Conservation (phyloP, 2,329 filamentous ascomycete species). For the Metarhizium sp. region DNA sequence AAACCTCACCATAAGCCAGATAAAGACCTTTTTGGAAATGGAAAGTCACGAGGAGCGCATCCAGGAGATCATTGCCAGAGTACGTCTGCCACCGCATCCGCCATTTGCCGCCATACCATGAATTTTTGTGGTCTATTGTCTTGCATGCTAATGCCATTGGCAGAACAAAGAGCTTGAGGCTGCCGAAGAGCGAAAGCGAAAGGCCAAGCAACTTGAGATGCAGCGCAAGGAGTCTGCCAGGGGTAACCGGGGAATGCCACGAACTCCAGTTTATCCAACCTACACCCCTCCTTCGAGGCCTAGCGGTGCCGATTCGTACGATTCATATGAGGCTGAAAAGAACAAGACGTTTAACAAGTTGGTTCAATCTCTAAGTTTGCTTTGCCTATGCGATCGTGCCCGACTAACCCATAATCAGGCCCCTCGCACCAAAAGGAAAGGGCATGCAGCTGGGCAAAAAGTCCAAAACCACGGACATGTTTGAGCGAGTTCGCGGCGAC, state of each 20-base stretch:
- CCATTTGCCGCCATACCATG: slow-evolving; percentile 2
- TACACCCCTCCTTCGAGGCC: slow-evolving; percentile 75
- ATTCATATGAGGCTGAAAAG: slow-evolving; percentile 94
- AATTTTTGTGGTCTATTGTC: background rate
- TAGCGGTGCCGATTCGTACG: slow-evolving; percentile 71
- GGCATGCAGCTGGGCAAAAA: slow-evolving; percentile 99
- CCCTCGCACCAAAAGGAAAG: slow-evolving; percentile 73
- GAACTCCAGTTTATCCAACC: slow-evolving; percentile 76
- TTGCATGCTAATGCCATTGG: slow-evolving; percentile 15
- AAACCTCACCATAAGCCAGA: slow-evolving; percentile 92
- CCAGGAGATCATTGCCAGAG: slow-evolving; percentile 91
- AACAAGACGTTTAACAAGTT: slow-evolving; percentile 83
- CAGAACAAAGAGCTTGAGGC: slow-evolving; percentile 98
- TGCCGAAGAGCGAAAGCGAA: slow-evolving; percentile 94
- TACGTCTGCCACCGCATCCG: slow-evolving; percentile 29
- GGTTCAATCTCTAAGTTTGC: slow-evolving; percentile 16
- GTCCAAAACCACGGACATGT: slow-evolving; percentile 95
- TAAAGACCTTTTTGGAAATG: slow-evolving; percentile 99
- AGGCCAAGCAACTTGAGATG: slow-evolving; percentile 97
- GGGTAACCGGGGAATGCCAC: slow-evolving; percentile 57
- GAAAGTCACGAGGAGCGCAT: slow-evolving; percentile 98
- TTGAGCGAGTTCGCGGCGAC: slow-evolving; percentile 87
- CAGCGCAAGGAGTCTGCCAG: slow-evolving; percentile 94
- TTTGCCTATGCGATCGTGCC: background rate
- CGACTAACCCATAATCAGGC: slow-evolving; percentile 23